phyloP scores from a whole-genome alignment of 257 asterid genomes.

The Echium plantagineum region DNA sequence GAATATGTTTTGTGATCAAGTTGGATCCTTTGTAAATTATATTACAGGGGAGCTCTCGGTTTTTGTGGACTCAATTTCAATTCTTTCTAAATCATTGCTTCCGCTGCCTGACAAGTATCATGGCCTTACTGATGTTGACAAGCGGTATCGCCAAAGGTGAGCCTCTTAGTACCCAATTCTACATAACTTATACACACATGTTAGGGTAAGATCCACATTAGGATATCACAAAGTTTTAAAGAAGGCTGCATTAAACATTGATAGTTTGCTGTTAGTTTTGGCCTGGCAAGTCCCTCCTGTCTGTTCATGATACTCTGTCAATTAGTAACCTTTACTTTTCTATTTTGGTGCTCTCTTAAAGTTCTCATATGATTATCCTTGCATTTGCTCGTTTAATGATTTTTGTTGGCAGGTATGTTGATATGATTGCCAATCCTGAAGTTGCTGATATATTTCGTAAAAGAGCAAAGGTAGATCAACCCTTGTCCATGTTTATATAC shows the following conservation, averaged over 20 bases:
- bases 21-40: background rate
- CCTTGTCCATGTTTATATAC: too few relatives aligned
- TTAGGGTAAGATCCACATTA: too few relatives aligned
- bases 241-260: background rate
- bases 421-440: slow-evolving; percentile 98
- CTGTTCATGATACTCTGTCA: too few relatives aligned
- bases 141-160: slow-evolving; percentile 94
- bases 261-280: too few relatives aligned
- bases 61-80: slow-evolving; percentile 61
- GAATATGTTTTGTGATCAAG: background rate
- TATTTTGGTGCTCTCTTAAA: background rate
- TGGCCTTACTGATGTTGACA: slow-evolving; percentile 91
- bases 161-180: slow-evolving; percentile 4
- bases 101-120: slow-evolving; percentile 96
- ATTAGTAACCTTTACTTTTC: background rate
- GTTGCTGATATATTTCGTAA: slow-evolving; percentile 77
- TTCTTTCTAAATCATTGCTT: slow-evolving; percentile 87
- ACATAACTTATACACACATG: background rate
- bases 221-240: too few relatives aligned
- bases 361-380: background rate
- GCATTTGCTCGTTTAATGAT: background rate
- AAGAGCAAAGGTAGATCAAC: slow-evolving; percentile 79
- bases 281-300: too few relatives aligned
- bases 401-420: slow-evolving; percentile 49
- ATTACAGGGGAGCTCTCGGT: slow-evolving; percentile 79